Evolutionary conservation across 148 eudicot species (phyloP), one percentile per base, ranked within the genome.

Genomic region (Persicaria maculosa): DNA sequence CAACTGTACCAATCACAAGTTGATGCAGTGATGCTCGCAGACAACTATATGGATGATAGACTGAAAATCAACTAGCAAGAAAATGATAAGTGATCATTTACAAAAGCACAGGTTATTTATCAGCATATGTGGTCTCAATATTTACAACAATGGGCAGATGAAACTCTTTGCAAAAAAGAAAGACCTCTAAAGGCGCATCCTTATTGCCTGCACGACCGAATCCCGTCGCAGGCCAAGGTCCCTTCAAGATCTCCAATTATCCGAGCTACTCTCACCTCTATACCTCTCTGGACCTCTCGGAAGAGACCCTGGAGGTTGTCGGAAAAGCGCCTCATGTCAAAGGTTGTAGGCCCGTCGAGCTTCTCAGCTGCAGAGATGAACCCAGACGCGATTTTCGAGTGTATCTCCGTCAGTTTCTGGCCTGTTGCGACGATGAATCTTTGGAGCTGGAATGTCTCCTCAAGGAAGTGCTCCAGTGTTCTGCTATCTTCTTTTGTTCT

Each of bases 391-490:
- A 90, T 84, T 78, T 89, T 92, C 72, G 93, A 71, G 70, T 90
- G 92, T 74, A 90, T 71, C 76, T 92, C 96, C 81, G 88, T 84
- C 84, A 88, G 64, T 75, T 95, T 95, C 82, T 95, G 99, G 12
- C 99, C 97, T 31, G 99, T 87, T 44, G 97, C 97, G 44, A 95
- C 99, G 0, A 90, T 85, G 72, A 88, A 90, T 77, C 99, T 84
- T 81, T 93, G 98, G 14, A 93, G 82, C 76, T 94, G 98, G 74
- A 94, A 94, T 46, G 97, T 94, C 72, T 94, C 98, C 81, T 90
- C 97, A 0, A 94, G 89, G 82, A 87, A 92, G 19, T 81, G 85
- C 82, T 87, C 90, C 6, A 94, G 84, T 50, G 71, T 83, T 79
- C 78, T 84, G 6, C 86, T 86, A 71, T 90, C 98, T 68, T 87